phyloP scores from a whole-genome alignment of 2,329 filamentous ascomycete genomes.

The Nothophaeocryptopus gaeumannii region DNA sequence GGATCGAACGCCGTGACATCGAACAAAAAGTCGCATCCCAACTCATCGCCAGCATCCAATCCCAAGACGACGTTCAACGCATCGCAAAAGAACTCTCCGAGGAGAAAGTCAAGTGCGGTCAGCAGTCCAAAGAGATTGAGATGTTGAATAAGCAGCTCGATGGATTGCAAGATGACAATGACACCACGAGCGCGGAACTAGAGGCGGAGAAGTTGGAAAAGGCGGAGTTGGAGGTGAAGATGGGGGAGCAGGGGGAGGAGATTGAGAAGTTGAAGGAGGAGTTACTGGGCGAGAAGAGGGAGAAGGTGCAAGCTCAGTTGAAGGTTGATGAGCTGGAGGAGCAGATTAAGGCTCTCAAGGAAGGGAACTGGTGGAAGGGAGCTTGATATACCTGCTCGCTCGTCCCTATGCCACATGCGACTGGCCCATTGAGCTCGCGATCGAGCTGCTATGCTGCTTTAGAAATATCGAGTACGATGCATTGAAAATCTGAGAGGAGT shows the following conservation, averaged over 20 bases:
- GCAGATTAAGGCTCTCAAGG: background rate
- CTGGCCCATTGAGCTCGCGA: no score
- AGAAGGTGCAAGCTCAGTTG: constrained; percentile 3
- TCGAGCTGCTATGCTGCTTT: no score
- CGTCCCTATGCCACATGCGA: no score
- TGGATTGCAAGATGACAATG: background rate
- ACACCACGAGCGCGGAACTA: background rate
- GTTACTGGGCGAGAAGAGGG: constrained; percentile 3
- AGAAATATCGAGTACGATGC: no score
- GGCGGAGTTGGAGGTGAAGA: background rate
- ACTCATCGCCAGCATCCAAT: constrained; percentile 9
- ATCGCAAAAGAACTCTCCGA: constrained; percentile 18
- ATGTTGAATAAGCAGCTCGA: constrained; percentile 5
- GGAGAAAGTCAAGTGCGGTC: constrained; percentile 15
- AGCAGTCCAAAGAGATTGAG: constrained; percentile 16
- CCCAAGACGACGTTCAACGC: constrained; percentile 14
- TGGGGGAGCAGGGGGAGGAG: constrained; percentile 7
- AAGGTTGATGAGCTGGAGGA: constrained; percentile 4
- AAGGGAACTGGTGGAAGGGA: background rate
- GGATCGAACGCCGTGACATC: constrained; percentile 20
- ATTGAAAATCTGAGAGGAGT: no score
- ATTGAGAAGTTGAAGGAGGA: constrained; percentile 1
- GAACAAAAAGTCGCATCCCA: constrained; percentile 15
- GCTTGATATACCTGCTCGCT: no score
- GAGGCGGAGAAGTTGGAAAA: constrained; percentile 3